These are phyloP conservation scores for Lentinula lateritia DNA, from an alignment of 768 basidiomycete genomes.

Conservation along the genomic window DNA sequence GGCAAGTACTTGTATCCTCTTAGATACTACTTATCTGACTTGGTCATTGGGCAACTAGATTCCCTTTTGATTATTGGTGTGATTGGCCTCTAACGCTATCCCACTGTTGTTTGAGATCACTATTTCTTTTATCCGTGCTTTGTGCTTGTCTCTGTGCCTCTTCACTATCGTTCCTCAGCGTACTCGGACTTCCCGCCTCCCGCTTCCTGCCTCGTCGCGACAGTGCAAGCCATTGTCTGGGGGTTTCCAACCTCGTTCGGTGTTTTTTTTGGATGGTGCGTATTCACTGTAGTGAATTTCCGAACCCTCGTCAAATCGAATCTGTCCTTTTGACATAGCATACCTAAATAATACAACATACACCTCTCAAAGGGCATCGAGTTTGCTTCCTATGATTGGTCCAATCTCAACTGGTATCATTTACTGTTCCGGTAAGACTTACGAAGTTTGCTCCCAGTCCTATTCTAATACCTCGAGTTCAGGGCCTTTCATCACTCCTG, in stretches of 20 bases:
- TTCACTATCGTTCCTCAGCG: no score
- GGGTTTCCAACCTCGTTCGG: slow-evolving; percentile 23
- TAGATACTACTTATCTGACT: no score
- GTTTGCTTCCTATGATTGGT: slow-evolving; percentile 23
- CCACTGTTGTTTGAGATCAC: no score
- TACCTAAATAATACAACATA: slow-evolving; percentile 20
- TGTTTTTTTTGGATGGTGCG: slow-evolving; percentile 22
- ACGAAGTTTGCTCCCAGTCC: background rate
- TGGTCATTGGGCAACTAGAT: no score
- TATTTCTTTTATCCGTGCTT: no score
- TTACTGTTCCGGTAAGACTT: slow-evolving; percentile 21
- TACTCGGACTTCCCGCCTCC: no score
- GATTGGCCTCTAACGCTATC: no score
- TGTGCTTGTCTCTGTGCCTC: no score
- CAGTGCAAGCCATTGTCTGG: slow-evolving; percentile 24
- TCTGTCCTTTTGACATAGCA: background rate
- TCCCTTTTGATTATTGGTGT: no score
- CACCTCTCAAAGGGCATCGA: slow-evolving; percentile 15
- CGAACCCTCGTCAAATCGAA: background rate
- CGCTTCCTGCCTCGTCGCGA: no score
- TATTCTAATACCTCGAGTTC: background rate
- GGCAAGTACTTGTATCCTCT: no score
- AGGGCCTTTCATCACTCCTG: slow-evolving; percentile 21
- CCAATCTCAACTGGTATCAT: slow-evolving; percentile 23
- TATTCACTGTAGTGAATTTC: background rate